Base-by-base conservation (phyloP, 305 asterid species). In the Solanum hybrid region DNA sequence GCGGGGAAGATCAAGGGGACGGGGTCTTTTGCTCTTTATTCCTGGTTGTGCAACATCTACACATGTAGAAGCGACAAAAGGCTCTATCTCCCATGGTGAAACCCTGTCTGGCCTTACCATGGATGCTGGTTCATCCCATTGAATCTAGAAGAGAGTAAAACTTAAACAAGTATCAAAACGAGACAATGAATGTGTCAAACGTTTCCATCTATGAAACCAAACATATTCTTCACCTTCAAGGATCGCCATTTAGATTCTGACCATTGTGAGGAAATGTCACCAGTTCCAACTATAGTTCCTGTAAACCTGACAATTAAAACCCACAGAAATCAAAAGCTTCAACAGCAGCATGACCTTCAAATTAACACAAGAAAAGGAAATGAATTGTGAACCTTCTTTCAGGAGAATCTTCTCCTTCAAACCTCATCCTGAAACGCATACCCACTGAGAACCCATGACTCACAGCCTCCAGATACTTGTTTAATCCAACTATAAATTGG, bases 71-170 rank as follows among this genome's bases (percentile, higher is more conserved):
- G 94, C 92, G 40, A 92, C 94, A 92, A 94, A 97, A 40, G 98
- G 97, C 92, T 97, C 98, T 36, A 97, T 95, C 91, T 97, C 99
- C 99, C 99, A 97, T 0, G 98, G 98, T 0, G 98, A 96, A 87
- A 97, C 95, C 91, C 95, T 94, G 28, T 96, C 98, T 3, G 98
- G 98, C 90, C 96, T 93, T 88, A 33, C 89, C 42, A 94, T 87
- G 36, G 94, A 75, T 89, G 96, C 92, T 3, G 95, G 95, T 91
- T 97, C 99, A 76, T 97, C 99, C 98, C 98, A 97, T 81, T 95
- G 98, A 81, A 97, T 94, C 99, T 97, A 88, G 88, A 76, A 29
- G 34, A 22, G 61, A 33, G 73, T 34, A 87, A 31, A 67, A 29
- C 20, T 12, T 76, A 74, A 78, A 86, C 13, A 13, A 61, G 6